phyloP scores from a whole-genome alignment of 1,139 yeast species.

The Blastobotrys buckinghamii region DNA sequence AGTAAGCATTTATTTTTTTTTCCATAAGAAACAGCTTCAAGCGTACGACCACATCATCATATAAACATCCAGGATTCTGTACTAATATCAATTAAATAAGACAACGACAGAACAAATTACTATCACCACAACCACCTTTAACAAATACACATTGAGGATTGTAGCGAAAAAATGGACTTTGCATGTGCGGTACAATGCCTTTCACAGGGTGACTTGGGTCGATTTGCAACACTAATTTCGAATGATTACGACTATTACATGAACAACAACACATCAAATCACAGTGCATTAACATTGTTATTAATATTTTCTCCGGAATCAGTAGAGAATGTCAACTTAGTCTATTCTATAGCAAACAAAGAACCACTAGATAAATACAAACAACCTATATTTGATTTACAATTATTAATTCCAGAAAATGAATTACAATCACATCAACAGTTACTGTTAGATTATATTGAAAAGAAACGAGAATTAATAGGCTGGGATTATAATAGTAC shows the following conservation, averaged over 20 bases:
- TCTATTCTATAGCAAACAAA: constrained; percentile 13
- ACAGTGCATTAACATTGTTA: constrained; percentile 19
- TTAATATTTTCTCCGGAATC: constrained; percentile 22
- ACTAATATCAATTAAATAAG: not conserved
- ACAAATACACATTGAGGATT: not conserved
- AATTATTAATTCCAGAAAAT: not conserved
- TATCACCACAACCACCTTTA: not conserved
- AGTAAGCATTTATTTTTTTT: too few relatives aligned
- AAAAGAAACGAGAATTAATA: constrained; percentile 9
- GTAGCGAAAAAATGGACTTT: constrained; percentile 14
- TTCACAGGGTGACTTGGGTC: constrained; percentile 17
- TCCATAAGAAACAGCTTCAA: too few relatives aligned
- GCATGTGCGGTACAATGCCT: constrained; percentile 21
- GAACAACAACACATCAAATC: constrained; percentile 15
- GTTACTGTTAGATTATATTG: constrained; percentile 14
- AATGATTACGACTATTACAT: constrained; percentile 14
- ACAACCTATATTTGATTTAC: not conserved
- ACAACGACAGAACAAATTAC: too few relatives aligned
- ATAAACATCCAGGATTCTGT: too few relatives aligned
- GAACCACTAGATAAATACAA: not conserved
- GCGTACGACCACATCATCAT: too few relatives aligned
- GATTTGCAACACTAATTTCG: constrained; percentile 13
- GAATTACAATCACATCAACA: constrained; percentile 14
- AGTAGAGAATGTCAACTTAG: constrained; percentile 10
- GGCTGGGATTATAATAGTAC: constrained; percentile 17